Base-by-base conservation (phyloP, 2,329 filamentous ascomycete genomes). In the Lomentospora prolificans region DNA sequence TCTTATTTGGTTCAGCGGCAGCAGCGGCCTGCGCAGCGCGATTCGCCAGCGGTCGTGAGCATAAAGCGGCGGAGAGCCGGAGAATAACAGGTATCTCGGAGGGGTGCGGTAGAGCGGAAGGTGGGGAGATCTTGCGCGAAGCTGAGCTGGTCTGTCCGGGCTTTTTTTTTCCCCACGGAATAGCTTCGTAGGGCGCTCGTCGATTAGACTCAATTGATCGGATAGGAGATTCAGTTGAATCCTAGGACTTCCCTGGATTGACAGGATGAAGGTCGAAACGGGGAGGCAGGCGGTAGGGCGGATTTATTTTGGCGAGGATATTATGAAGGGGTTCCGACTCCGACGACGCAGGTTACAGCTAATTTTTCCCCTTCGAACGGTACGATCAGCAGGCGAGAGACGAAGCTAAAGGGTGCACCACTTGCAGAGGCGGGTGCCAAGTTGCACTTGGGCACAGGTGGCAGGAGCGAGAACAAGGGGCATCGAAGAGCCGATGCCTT, bases 21-120 rank as follows among this genome's bases (percentile, higher is more conserved):
- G 46, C 46, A 48, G 53, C 53, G 46, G 31, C 53, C 53, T 27
- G 53, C 53, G 53, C 53, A 51, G 53, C 53, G 46, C 28, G 9
- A 17, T 50, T 31, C 22, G 39, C 14, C 9, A 30, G 17, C 14
- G 8, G 14, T 17, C 7, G 41, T 8, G 28, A n/a, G 10, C 41
- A 55, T 50, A 14, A 24, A 55, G 27, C n/a, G 41, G 41, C 14
- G 39, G 22, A 53, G 17, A 22, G 39, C n/a, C 30, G 25, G 31
- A 22, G 19, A 25, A 50, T 24, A 3, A 9, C 17, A 22, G 46
- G 7, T 33, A 7, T 12, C n/a, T 24, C 30, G 53, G 17, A 36
- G 53, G 28, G 30, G 28, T 6, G 44, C 22, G 27, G 50, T 12
- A 33, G 36, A 33, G n/a, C 12, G 17, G 22, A 39, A 39, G 53